Evolutionary conservation across 1,284 basidiomycete genomes (phyloP).

Genomic region (Ustanciosporium gigantosporum): DNA sequence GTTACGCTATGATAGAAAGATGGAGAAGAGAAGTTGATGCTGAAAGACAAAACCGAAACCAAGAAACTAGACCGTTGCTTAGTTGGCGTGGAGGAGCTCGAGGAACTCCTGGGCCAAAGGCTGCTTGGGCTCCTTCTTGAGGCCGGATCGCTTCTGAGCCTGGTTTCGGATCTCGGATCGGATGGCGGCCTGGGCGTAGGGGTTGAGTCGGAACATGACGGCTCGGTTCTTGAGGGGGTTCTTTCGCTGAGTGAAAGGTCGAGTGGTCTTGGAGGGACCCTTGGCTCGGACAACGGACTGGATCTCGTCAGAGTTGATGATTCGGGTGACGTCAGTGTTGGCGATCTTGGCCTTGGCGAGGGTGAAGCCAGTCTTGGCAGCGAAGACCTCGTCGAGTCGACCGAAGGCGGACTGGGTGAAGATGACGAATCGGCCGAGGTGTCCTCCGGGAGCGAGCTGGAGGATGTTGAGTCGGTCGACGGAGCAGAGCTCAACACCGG

Average conservation of each 20-base stretch:
- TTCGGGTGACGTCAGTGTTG: slow-evolving; percentile 93
- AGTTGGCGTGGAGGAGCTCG: slow-evolving; percentile 67
- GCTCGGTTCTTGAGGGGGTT: slow-evolving; percentile 91
- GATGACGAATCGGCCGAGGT: slow-evolving; percentile 97
- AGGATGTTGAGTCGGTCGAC: slow-evolving; percentile 95
- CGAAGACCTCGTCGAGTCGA: slow-evolving; percentile 88
- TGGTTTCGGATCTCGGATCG: slow-evolving; percentile 55
- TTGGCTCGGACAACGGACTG: slow-evolving; percentile 84
- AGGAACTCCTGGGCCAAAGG: slow-evolving; percentile 84
- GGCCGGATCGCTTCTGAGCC: slow-evolving; percentile 50
- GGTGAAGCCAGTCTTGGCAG: slow-evolving; percentile 79
- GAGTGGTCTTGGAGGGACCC: slow-evolving; percentile 77
- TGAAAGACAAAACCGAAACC: too few species aligned
- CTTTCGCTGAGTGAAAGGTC: slow-evolving; percentile 99
- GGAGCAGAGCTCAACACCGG: slow-evolving; percentile 96
- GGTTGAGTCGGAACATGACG: slow-evolving; percentile 97
- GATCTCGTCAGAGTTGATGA: slow-evolving; percentile 77
- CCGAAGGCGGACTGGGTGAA: slow-evolving; percentile 97
- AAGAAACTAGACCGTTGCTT: too few species aligned
- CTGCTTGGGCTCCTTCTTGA: slow-evolving; percentile 54
- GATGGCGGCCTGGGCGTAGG: slow-evolving; percentile 75
- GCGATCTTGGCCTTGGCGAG: slow-evolving; percentile 77
- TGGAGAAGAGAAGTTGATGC: too few species aligned
- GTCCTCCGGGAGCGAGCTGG: slow-evolving; percentile 98
- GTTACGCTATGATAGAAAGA: too few species aligned